Conservation (phyloP, 1,284 basidiomycete genomes). For the Tylopilus sp. region DNA sequence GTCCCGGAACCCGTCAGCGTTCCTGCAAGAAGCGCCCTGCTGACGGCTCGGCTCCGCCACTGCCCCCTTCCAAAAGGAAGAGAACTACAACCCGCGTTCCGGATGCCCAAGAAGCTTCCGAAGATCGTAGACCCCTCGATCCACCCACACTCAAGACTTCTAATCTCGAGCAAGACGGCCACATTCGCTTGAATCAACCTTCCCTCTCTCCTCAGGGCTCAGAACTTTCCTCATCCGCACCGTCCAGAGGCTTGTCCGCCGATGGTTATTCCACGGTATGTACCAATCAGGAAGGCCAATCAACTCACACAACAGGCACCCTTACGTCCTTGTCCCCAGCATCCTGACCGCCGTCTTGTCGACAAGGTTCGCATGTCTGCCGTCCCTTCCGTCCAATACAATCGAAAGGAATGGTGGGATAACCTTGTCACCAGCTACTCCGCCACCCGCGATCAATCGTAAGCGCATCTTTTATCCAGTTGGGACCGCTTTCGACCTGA, state of each 20-base stretch:
- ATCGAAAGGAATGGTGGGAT: slow-evolving; percentile 62
- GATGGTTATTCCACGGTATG: slow-evolving; percentile 29
- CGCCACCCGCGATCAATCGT: slow-evolving; percentile 43
- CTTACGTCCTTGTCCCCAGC: slow-evolving; percentile 15
- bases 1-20: slow-evolving; percentile 73
- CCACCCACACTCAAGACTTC: slow-evolving; percentile 27
- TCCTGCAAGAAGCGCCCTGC: slow-evolving; percentile 73
- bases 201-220: slow-evolving; percentile 33
- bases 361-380: slow-evolving; percentile 39
- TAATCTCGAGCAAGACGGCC: slow-evolving; percentile 28
- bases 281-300: background rate
- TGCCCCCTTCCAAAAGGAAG: slow-evolving; percentile 56
- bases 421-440: slow-evolving; percentile 51
- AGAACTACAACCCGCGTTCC: slow-evolving; percentile 38
- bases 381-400: slow-evolving; percentile 42
- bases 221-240: slow-evolving; percentile 30
- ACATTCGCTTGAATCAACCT: slow-evolving; percentile 27
- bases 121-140: slow-evolving; percentile 31
- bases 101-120: slow-evolving; percentile 32
- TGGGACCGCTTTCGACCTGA: slow-evolving; percentile 4
- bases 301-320: background rate
- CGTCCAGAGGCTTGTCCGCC: slow-evolving; percentile 26
- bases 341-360: slow-evolving; percentile 28
- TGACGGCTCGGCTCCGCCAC: slow-evolving; percentile 49
- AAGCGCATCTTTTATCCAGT: slow-evolving; percentile 15